Conservation (phyloP, 2,329 filamentous ascomycete species). For the Ophiostoma perfectum region DNA sequence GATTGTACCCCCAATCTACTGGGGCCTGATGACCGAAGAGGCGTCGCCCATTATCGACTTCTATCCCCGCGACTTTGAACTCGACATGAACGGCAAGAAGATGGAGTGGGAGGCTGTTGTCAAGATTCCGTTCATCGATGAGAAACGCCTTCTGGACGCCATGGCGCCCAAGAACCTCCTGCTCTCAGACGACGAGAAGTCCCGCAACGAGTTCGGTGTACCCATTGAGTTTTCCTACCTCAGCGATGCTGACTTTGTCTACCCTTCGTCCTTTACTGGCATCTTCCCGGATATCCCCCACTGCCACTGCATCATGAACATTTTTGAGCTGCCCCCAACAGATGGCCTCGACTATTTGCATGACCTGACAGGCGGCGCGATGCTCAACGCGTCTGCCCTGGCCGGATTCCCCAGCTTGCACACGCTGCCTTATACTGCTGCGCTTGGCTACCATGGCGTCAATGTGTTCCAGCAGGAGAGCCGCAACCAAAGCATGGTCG, state of each 20-base stretch:
- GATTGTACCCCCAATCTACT: conserved; percentile 83
- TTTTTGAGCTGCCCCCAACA: conserved; percentile 88
- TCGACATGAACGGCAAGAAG: conserved; percentile 99
- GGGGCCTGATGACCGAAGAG: conserved; percentile 84
- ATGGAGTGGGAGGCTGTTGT: conserved; percentile 99
- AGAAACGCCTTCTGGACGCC: conserved; percentile 73
- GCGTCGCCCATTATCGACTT: conserved; percentile 95
- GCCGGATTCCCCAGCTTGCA: conserved; percentile 91
- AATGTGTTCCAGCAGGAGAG: conserved; percentile 95
- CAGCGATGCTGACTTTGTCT: conserved; percentile 68
- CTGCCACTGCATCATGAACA: conserved; percentile 91
- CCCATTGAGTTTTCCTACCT: conserved; percentile 90
- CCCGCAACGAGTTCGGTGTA: conserved; percentile 84
- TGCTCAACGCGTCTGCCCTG: conserved; percentile 74
- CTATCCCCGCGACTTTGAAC: conserved; percentile 91
- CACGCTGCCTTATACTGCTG: conserved; percentile 75
- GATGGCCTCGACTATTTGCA: conserved; percentile 82
- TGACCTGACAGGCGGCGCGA: conserved; percentile 76
- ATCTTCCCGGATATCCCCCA: conserved; percentile 83
- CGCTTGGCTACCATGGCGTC: conserved; percentile 80
- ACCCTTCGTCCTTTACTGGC: conserved; percentile 80
- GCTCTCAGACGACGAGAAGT: conserved; percentile 71
- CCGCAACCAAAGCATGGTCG: conserved; percentile 91
- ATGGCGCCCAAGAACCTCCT: conserved; percentile 80
- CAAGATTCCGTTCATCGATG: conserved; percentile 98